Evolutionary conservation across 805 yeast genomes (phyloP).

Genomic region (Isabelozyma gotoi): DNA sequence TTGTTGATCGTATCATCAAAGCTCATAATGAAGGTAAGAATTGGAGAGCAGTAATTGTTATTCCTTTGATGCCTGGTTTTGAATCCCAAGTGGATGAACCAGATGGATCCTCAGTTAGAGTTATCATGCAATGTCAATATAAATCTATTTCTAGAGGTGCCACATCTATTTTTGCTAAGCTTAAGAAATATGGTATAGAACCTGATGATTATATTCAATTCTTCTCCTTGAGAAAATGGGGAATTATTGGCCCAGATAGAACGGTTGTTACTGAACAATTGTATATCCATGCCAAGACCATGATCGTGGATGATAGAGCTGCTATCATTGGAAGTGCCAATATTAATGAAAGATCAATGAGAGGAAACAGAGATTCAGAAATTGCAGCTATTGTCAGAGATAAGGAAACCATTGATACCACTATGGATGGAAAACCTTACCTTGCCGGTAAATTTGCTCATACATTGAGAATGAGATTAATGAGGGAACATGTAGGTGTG

Average conservation of each 20-base stretch:
- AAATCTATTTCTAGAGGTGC: conserved; percentile 90
- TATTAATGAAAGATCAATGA: conserved; percentile 93
- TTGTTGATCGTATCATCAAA: conserved; percentile 91
- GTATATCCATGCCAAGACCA: conserved; percentile 88
- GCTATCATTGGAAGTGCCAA: conserved; percentile 98
- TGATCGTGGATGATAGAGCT: conserved; percentile 89
- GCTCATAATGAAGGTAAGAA: conserved; percentile 74
- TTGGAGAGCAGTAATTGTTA: conserved; percentile 90
- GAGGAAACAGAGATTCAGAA: conserved; percentile 93
- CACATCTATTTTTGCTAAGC: conserved; percentile 80
- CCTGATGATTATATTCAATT: conserved; percentile 93
- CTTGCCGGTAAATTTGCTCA: conserved; percentile 87
- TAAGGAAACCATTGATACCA: conserved; percentile 60
- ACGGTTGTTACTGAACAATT: conserved; percentile 84
- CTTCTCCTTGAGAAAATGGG: conserved; percentile 94
- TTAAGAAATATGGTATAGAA: conserved; percentile 74
- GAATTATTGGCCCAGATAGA: conserved; percentile 75
- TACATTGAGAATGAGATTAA: conserved; percentile 80
- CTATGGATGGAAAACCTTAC: conserved; percentile 83
- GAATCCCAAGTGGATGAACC: conserved; percentile 89
- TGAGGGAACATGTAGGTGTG: conserved; percentile 96
- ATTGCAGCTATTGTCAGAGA: conserved; percentile 89
- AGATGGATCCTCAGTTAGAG: conserved; percentile 92
- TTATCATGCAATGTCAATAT: conserved; percentile 95
- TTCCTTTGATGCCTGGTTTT: conserved; percentile 98